These are phyloP conservation scores for Rhododendron ovatum DNA, from an alignment of 148 eudicot genomes.

Conservation along the genomic window DNA sequence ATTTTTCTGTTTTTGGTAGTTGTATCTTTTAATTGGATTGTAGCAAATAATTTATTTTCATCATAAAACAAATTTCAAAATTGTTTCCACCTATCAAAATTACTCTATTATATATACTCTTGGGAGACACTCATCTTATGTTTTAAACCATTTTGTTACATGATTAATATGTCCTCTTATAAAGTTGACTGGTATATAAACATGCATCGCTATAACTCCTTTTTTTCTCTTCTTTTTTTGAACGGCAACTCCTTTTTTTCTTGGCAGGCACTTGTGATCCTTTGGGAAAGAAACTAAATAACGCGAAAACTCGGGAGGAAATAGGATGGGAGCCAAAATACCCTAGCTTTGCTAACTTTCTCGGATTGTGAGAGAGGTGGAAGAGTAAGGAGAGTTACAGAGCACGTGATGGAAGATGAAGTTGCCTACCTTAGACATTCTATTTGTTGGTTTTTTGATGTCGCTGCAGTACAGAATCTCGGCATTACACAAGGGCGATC, in stretches of 20 bases:
- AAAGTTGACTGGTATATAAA: neutral
- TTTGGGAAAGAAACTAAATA: conserved; percentile 78
- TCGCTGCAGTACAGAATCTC: neutral
- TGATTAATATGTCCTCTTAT: neutral
- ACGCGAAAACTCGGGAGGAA: conserved; percentile 56
- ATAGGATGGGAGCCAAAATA: conserved; percentile 80
- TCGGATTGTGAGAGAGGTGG: conserved; percentile 25
- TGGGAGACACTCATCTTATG: neutral
- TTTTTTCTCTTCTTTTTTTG: neutral
- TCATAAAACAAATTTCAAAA: neutral
- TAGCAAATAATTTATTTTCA: neutral
- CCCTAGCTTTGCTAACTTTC: conserved; percentile 69
- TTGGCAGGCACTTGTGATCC: conserved; percentile 63
- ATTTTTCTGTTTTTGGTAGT: neutral
- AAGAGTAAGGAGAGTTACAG: neutral
- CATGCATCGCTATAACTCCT: neutral
- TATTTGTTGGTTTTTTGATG: neutral
- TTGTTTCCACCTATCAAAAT: neutral
- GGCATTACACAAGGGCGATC: neutral
- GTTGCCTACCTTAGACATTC: neutral
- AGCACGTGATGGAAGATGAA: conserved; percentile 1
- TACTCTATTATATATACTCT: neutral
- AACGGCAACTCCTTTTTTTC: neutral
- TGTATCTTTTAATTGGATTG: neutral
- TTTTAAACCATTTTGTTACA: neutral